Evolutionary conservation across 2,329 filamentous ascomycete genomes (phyloP), one percentile per base, ranked within the genome.

Genomic region (Huntiella abstrusa): DNA sequence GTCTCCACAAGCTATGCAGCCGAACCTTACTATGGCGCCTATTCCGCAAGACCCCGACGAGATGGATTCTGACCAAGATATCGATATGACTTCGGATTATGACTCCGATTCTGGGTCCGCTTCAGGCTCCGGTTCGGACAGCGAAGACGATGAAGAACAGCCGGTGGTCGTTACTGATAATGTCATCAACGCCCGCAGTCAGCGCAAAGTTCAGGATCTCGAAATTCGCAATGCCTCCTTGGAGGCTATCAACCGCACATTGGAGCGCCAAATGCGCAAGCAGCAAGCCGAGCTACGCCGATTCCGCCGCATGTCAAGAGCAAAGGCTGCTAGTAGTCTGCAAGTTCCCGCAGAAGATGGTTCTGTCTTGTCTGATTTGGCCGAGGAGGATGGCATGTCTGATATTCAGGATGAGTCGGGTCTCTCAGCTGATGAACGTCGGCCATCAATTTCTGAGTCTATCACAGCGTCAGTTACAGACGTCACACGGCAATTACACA

Each of bases 211-310:
- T 1, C 74, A 96, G 53, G 91, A 98, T 59, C 67, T 98, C 4
- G 85, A 98, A 59, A 98, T 98, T 52, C 94, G 83, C 47, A 98
- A 98, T 57, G 91, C 85, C 1, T 95, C 87, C 1, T 70, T 98
- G 3, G 74, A 94, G 48, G 91, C 91, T 36, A 96, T 98, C 63
- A 98, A 98, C 58, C 73, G 87, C 45, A 91, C 86, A 0, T 65
- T 98, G 0, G 91, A 98, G 62, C 75, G 85, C 17, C 85, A 96
- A 58, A 71, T 98, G 55, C 77, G 86, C 19, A 93, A 93, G 58
- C 88, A 96, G 56, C 88, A 83, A 34, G 75, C 82, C 1, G 91
- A 98, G 58, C 60, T 98, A 32, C 78, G 91, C 48, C 73, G 88
- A 38, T 96, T 80, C 59, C 76, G 83, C 44, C 77, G 91, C n/a